Conservation (phyloP, 2,329 filamentous ascomycete species). For the Alternaria sp. region DNA sequence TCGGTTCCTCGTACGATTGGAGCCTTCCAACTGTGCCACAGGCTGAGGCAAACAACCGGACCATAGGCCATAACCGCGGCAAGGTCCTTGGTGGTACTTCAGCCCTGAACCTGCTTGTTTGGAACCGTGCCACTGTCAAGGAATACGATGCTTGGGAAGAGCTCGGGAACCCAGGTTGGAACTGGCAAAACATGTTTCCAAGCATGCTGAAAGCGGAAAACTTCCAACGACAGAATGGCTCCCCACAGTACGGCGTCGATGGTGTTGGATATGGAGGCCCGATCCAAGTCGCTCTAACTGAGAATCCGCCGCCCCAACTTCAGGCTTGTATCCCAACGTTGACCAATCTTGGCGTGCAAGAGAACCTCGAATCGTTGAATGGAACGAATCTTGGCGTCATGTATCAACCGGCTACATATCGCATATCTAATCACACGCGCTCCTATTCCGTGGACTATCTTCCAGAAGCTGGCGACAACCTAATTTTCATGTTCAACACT, state of each 20-base stretch:
- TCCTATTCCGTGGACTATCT: conserved; percentile 58
- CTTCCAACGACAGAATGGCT: conserved; percentile 26
- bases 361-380: conserved; percentile 53
- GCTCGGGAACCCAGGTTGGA: conserved; percentile 63
- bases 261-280: conserved; percentile 39
- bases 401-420: conserved; percentile 58
- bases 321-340: conserved; percentile 55
- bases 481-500: conserved; percentile 47
- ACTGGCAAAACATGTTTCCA: conserved; percentile 55
- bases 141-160: conserved; percentile 61
- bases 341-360: conserved; percentile 51
- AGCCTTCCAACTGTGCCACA: conserved; percentile 55
- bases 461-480: conserved; percentile 49
- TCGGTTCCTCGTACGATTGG: conserved; percentile 31
- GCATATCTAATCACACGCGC: conserved; percentile 55
- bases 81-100: conserved; percentile 44
- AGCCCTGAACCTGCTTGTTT: conserved; percentile 45
- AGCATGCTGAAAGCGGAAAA: conserved; percentile 42
- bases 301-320: conserved; percentile 53
- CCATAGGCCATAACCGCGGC: conserved; percentile 21
- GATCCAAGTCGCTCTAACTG: conserved; percentile 47
- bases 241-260: conserved; percentile 27
- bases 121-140: conserved; percentile 38
- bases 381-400: conserved; percentile 58
- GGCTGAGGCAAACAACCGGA: conserved; percentile 43